phyloP scores from a whole-genome alignment of 2,329 filamentous ascomycete genomes.

The Scedosporium aurantiacum region DNA sequence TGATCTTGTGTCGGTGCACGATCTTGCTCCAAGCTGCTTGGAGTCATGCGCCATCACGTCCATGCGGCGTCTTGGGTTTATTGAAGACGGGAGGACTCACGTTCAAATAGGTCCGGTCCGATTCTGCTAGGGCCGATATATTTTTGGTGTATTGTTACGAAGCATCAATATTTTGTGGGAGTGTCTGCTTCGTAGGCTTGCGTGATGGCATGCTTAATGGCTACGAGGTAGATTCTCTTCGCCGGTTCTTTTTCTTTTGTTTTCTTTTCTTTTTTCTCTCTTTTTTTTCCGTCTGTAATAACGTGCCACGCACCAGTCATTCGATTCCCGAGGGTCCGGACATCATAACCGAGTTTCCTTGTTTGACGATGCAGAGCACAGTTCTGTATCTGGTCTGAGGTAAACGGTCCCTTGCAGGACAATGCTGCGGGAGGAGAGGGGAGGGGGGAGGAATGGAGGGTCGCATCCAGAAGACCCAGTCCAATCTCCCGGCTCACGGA shows the following conservation, averaged over 20 bases:
- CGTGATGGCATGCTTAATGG: too few species aligned
- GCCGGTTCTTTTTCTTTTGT: too few species aligned
- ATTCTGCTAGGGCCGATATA: too few species aligned
- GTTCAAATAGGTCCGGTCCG: too few species aligned
- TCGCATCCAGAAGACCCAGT: neutral
- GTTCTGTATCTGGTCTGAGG: neutral
- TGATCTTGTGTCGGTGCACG: conserved; percentile 1
- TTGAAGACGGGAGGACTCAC: too few species aligned
- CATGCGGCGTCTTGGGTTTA: too few species aligned
- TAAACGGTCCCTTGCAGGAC: conserved; percentile 3
- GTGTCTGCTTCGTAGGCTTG: too few species aligned
- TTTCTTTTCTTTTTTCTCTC: neutral
- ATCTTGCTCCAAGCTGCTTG: too few species aligned
- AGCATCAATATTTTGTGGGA: too few species aligned
- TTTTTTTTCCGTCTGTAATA: neutral
- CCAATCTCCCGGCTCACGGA: conserved; percentile 2
- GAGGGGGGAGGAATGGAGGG: neutral
- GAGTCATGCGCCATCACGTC: too few species aligned
- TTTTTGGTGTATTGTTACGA: too few species aligned
- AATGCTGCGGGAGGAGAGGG: neutral
- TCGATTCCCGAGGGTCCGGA: conserved; percentile 1
- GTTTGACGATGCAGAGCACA: neutral
- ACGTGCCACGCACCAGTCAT: neutral
- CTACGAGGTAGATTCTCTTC: too few species aligned
- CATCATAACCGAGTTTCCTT: neutral